phyloP scores from a whole-genome alignment of 768 basidiomycete genomes.

The Macrolepiota fuliginosa region DNA sequence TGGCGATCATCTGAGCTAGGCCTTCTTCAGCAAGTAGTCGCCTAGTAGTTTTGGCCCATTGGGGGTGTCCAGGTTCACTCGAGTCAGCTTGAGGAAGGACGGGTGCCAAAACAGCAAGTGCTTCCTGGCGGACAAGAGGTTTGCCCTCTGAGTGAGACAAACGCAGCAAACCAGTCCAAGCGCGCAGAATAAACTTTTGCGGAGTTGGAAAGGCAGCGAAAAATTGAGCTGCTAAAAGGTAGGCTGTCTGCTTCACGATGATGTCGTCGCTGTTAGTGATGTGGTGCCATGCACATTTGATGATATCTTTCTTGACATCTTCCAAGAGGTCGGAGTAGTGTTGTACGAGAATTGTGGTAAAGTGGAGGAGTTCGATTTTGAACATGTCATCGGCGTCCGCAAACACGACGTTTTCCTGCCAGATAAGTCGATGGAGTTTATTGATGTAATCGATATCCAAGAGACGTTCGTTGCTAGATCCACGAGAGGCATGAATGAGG shows the following conservation, averaged over 20 bases:
- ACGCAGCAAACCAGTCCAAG: slow-evolving; percentile 88
- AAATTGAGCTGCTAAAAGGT: slow-evolving; percentile 88
- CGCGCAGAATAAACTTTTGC: slow-evolving; percentile 84
- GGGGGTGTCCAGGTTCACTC: slow-evolving; percentile 56
- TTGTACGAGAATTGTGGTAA: slow-evolving; percentile 87
- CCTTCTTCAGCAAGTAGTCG: slow-evolving; percentile 89
- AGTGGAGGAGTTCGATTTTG: slow-evolving; percentile 85
- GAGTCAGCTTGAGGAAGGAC: slow-evolving; percentile 66
- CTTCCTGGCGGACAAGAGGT: slow-evolving; percentile 73
- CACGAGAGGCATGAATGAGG: slow-evolving; percentile 66
- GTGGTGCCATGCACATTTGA: slow-evolving; percentile 90
- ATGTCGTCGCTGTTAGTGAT: slow-evolving; percentile 78
- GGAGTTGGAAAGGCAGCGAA: slow-evolving; percentile 88
- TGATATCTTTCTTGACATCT: slow-evolving; percentile 86
- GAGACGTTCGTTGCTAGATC: slow-evolving; percentile 52
- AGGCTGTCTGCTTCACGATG: slow-evolving; percentile 90
- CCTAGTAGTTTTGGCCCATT: slow-evolving; percentile 87
- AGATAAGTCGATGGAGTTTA: slow-evolving; percentile 70
- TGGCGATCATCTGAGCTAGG: slow-evolving; percentile 64
- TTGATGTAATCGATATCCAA: slow-evolving; percentile 71
- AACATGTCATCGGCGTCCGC: slow-evolving; percentile 75
- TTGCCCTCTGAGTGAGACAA: slow-evolving; percentile 73
- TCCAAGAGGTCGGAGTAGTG: slow-evolving; percentile 77
- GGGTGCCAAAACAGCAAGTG: slow-evolving; percentile 83
- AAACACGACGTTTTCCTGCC: slow-evolving; percentile 60